These are phyloP conservation scores for Taphrina confusa DNA, from an alignment of 1,139 yeast species.

Conservation along the genomic window DNA sequence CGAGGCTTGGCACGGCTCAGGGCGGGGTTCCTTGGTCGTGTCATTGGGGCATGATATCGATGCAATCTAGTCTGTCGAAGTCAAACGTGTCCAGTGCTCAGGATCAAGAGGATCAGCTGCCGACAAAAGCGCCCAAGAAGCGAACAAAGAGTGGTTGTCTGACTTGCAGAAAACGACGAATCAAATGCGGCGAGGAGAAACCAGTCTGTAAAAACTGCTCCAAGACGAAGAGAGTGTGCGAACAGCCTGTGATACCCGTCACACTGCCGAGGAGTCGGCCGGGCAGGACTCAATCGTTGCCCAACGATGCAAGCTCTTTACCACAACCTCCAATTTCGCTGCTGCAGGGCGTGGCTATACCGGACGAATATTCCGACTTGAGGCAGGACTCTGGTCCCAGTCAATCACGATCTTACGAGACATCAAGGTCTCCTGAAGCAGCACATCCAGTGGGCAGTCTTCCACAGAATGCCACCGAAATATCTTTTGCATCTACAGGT, in stretches of 20 bases:
- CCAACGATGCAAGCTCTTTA: not conserved
- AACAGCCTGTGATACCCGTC: not conserved
- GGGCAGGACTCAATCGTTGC: not conserved
- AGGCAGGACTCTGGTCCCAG: too few species aligned
- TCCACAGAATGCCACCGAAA: too few species aligned
- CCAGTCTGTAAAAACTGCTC: conserved; percentile 41
- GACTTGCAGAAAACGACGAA: conserved; percentile 41
- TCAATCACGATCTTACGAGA: too few species aligned
- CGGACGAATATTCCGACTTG: too few species aligned
- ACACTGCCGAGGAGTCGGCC: conserved; percentile 1
- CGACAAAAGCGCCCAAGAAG: conserved; percentile 17
- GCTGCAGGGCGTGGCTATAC: too few species aligned
- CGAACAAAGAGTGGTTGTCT: conserved; percentile 41
- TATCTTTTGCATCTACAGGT: too few species aligned
- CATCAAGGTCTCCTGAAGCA: too few species aligned
- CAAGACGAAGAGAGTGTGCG: conserved; percentile 39
- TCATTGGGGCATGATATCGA: not conserved
- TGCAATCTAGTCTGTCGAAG: not conserved
- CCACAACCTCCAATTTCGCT: too few species aligned
- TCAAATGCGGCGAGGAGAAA: conserved; percentile 41
- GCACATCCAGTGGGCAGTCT: too few species aligned
- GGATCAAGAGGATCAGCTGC: not conserved
- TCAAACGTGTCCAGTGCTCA: not conserved
- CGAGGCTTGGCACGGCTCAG: not conserved
- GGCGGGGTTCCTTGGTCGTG: not conserved